Conservation (phyloP, 257 asterid species). For the Capsicum baccatum region DNA sequence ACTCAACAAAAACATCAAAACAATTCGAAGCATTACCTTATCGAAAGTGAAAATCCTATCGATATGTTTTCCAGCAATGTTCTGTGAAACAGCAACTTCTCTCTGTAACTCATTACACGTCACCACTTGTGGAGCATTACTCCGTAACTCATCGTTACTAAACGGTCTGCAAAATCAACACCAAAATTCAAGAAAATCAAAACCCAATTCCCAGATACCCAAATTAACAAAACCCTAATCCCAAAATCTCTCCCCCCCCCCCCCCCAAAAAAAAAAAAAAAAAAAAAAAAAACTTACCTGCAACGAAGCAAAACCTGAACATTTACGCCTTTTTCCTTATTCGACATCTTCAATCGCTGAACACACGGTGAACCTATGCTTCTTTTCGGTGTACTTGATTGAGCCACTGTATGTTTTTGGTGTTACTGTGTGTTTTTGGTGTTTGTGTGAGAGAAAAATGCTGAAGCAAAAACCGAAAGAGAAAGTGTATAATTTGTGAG, state of each 20-base stretch:
- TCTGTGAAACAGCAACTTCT: slow-evolving; percentile 86
- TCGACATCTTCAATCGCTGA: slow-evolving; percentile 54
- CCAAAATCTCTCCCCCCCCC: not conserved
- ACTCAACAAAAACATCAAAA: not conserved
- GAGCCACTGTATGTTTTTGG: not conserved
- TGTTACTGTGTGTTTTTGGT: not conserved
- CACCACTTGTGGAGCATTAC: slow-evolving; percentile 89
- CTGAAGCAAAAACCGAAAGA: not conserved
- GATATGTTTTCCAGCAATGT: slow-evolving; percentile 84
- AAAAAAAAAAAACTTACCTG: slow-evolving; percentile 51
- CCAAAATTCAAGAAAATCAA: not conserved
- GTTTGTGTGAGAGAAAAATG: not conserved
- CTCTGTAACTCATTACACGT: slow-evolving; percentile 78
- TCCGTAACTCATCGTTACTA: slow-evolving; percentile 83
- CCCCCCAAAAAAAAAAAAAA: not conserved
- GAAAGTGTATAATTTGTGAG: not conserved
- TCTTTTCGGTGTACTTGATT: not conserved
- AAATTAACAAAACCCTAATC: not conserved
- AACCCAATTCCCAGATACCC: slow-evolving; percentile 24
- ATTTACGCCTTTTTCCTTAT: slow-evolving; percentile 84
- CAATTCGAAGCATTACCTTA: slow-evolving; percentile 52
- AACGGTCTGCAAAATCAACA: slow-evolving; percentile 63
- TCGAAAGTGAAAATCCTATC: slow-evolving; percentile 88
- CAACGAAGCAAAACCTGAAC: slow-evolving; percentile 98
- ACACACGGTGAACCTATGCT: slow-evolving; percentile 10